phyloP scores from a whole-genome alignment of 768 basidiomycete species.

The Rhodotorula toruloides region DNA sequence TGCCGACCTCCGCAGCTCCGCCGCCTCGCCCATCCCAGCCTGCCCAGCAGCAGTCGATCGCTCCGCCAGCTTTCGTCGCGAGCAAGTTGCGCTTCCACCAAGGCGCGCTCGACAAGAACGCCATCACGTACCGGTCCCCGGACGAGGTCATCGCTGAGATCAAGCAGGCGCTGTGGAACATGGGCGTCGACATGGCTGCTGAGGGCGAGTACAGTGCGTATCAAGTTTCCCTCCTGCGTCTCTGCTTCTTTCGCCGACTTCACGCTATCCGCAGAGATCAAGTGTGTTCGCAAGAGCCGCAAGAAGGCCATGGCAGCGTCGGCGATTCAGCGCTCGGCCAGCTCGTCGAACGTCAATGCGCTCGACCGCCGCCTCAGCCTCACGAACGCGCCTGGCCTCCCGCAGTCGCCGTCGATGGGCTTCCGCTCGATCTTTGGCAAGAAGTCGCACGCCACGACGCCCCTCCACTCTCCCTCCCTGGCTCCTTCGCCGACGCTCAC shows the following conservation, averaged over 20 bases:
- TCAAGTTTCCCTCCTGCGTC: background rate
- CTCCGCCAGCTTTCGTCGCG: slow-evolving; percentile 49
- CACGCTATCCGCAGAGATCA: slow-evolving; percentile 25
- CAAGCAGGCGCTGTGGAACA: slow-evolving; percentile 67
- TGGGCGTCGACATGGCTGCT: slow-evolving; percentile 82
- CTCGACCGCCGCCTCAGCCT: slow-evolving; percentile 43
- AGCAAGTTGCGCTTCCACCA: slow-evolving; percentile 68
- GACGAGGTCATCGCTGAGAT: slow-evolving; percentile 84
- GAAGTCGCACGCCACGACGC: slow-evolving; percentile 2
- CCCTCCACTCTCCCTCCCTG: background rate
- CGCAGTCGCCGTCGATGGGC: slow-evolving; percentile 38
- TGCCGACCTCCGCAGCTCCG: background rate
- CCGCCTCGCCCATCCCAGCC: slow-evolving; percentile 25
- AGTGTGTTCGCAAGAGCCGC: slow-evolving; percentile 37
- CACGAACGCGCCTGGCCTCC: slow-evolving; percentile 11
- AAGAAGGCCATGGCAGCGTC: slow-evolving; percentile 29
- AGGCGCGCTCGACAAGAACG: slow-evolving; percentile 85
- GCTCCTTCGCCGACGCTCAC: background rate
- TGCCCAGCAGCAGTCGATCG: background rate
- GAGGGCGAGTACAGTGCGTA: slow-evolving; percentile 77
- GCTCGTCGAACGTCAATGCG: slow-evolving; percentile 43
- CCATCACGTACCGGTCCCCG: slow-evolving; percentile 75
- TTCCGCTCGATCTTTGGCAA: slow-evolving; percentile 33
- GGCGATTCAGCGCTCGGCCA: background rate
- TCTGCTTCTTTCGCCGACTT: background rate